Conservation (phyloP, 2,329 filamentous ascomycete genomes). For the Fusarium sulawesiense region DNA sequence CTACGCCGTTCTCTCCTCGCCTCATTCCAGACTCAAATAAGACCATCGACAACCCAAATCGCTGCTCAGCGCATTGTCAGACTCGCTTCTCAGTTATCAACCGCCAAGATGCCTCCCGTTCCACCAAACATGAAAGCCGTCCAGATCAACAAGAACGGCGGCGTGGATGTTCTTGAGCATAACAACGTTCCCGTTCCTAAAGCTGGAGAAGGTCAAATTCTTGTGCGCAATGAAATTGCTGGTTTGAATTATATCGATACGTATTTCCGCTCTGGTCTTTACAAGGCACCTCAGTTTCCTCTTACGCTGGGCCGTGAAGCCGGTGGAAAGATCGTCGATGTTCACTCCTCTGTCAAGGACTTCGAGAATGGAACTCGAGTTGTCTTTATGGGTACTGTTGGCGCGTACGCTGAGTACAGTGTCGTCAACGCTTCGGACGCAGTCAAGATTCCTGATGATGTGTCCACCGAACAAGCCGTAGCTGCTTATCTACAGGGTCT, state of each 20-base stretch:
- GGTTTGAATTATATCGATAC: conserved; percentile 93
- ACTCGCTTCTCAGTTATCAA: conserved; percentile 18
- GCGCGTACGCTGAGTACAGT: conserved; percentile 68
- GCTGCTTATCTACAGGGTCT: conserved; percentile 83
- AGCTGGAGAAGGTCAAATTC: conserved; percentile 75
- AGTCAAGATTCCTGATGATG: conserved; percentile 70
- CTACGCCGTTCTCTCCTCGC: conserved; percentile 34
- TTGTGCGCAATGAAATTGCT: conserved; percentile 82
- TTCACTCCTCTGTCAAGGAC: conserved; percentile 64
- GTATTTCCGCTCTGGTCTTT: conserved; percentile 89
- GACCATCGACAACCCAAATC: conserved; percentile 1
- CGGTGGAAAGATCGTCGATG: conserved; percentile 74
- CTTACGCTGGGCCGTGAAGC: conserved; percentile 84
- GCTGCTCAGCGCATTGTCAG: conserved; percentile 16
- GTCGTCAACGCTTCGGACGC: conserved; percentile 64
- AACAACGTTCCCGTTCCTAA: conserved; percentile 76
- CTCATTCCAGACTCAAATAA: background rate
- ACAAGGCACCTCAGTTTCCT: conserved; percentile 74
- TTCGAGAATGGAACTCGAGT: conserved; percentile 77
- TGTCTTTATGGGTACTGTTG: conserved; percentile 68
- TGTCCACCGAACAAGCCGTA: conserved; percentile 72
- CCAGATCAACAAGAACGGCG: conserved; percentile 72
- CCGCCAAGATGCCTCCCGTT: conserved; percentile 75
- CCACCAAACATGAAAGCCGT: conserved; percentile 76
- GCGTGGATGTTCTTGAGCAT: conserved; percentile 77